These are phyloP conservation scores for Plectosphaerella cucumerina DNA, from an alignment of 2,329 filamentous ascomycete genomes.

Conservation along the genomic window DNA sequence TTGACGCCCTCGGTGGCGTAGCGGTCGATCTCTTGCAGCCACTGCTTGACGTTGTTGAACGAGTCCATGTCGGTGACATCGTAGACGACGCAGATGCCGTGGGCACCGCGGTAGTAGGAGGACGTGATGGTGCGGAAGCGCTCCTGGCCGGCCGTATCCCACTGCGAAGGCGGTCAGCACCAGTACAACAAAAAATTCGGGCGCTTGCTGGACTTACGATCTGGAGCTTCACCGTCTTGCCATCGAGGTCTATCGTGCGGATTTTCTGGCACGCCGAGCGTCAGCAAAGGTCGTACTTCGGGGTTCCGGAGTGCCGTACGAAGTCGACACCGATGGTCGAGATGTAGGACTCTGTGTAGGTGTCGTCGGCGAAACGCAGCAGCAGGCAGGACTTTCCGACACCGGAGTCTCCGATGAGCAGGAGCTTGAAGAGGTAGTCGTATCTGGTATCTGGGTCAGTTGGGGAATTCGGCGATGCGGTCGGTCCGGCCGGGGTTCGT, in stretches of 20 bases:
- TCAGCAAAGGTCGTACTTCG: constrained; percentile 3
- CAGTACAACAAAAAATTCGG: too few relatives aligned
- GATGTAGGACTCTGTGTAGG: constrained; percentile 99
- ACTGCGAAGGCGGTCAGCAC: constrained; percentile 53
- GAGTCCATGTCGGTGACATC: constrained; percentile 99
- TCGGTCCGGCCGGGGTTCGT: background rate
- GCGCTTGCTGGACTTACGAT: constrained; percentile 63
- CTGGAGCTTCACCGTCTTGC: constrained; percentile 99
- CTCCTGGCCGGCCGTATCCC: constrained; percentile 98
- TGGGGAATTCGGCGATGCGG: background rate
- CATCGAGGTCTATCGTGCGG: constrained; percentile 97
- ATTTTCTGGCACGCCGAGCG: constrained; percentile 70
- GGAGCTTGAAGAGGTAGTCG: constrained; percentile 99
- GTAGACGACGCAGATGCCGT: constrained; percentile 99
- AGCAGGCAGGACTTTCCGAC: constrained; percentile 99
- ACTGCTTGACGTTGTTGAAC: constrained; percentile 99
- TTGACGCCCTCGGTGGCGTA: constrained; percentile 99
- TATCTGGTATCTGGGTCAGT: constrained; percentile 62
- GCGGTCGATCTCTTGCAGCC: constrained; percentile 98
- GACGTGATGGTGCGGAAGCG: constrained; percentile 99
- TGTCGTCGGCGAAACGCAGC: constrained; percentile 96
- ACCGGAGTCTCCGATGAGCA: constrained; percentile 99
- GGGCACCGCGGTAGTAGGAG: constrained; percentile 97
- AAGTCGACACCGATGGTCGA: constrained; percentile 99
- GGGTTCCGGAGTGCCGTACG: constrained; percentile 49